Percentiles rank a stretch among this genome's conserved stretches.
phyloP scores from a whole-genome alignment of 2,329 filamentous ascomycete genomes.

The Orbilia brochopaga region DNA sequence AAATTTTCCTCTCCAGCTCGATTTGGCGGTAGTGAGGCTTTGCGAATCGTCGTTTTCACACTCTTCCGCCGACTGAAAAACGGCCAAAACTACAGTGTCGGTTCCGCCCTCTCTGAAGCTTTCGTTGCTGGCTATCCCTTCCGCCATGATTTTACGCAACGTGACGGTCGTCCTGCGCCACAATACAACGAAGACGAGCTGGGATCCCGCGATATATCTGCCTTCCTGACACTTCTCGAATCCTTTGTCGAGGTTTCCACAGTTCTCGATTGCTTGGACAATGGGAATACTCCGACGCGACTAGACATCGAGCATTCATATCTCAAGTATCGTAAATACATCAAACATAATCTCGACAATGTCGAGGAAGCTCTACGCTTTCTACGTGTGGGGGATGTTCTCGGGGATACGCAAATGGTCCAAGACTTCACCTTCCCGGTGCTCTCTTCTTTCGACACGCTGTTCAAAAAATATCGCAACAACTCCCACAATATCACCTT shows the following conservation, averaged over 20 bases:
- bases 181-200: constrained; percentile 37
- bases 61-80: constrained; percentile 41
- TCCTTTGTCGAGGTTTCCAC: constrained; percentile 44
- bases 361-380: constrained; percentile 40
- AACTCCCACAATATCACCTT: constrained; percentile 47
- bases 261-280: constrained; percentile 36
- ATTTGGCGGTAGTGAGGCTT: constrained; percentile 38
- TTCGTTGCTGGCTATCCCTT: constrained; percentile 33
- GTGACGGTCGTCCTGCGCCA: constrained; percentile 18
- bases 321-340: constrained; percentile 40
- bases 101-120: constrained; percentile 30
- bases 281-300: constrained; percentile 32
- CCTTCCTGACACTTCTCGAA: constrained; percentile 37
- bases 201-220: constrained; percentile 42
- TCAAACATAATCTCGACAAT: constrained; percentile 43
- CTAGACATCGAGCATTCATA: constrained; percentile 44
- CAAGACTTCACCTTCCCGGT: constrained; percentile 47
- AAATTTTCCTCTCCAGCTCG: constrained; percentile 29
- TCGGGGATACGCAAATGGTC: constrained; percentile 41
- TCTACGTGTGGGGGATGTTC: constrained; percentile 27
- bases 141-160: constrained; percentile 34
- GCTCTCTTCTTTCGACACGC: constrained; percentile 39
- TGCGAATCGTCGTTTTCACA: constrained; percentile 42
- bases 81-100: constrained; percentile 33
- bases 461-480: constrained; percentile 37